These are phyloP conservation scores for Boletus rex-veris DNA, from an alignment of 768 basidiomycete species.

Conservation along the genomic window DNA sequence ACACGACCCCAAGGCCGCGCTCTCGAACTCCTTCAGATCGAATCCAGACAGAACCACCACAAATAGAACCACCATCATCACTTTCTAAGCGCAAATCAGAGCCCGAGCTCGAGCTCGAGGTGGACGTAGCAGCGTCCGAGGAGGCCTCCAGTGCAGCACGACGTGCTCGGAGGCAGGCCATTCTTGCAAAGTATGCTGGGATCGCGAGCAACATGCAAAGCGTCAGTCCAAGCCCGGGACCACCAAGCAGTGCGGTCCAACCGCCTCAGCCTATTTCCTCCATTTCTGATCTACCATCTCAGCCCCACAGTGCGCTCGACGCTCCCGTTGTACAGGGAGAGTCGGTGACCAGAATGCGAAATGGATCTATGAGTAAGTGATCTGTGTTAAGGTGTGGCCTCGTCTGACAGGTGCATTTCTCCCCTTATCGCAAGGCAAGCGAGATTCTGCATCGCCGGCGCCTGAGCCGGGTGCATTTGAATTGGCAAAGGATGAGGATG, in stretches of 20 bases:
- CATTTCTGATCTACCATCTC: slow-evolving; percentile 62
- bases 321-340: slow-evolving; percentile 26
- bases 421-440: slow-evolving; percentile 36
- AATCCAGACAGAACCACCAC: slow-evolving; percentile 12
- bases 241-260: slow-evolving; percentile 71
- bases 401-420: background rate
- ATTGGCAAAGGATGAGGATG: slow-evolving; percentile 62
- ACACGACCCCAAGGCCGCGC: slow-evolving; percentile 29
- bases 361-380: slow-evolving; percentile 24
- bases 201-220: slow-evolving; percentile 41
- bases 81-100: slow-evolving; percentile 28
- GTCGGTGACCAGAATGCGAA: slow-evolving; percentile 6
- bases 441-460: slow-evolving; percentile 54
- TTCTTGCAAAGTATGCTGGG: slow-evolving; percentile 71
- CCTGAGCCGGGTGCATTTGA: slow-evolving; percentile 60
- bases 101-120: slow-evolving; percentile 49
- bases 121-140: slow-evolving; percentile 47
- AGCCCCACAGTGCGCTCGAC: slow-evolving; percentile 45
- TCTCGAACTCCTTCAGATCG: slow-evolving; percentile 27
- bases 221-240: slow-evolving; percentile 55
- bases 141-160: slow-evolving; percentile 66
- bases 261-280: slow-evolving; percentile 58
- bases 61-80: slow-evolving; percentile 15
- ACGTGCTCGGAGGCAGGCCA: slow-evolving; percentile 69
- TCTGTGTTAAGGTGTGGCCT: background rate